phyloP scores from a whole-genome alignment of 306 rosid genomes.

The Rosa lucieae region DNA sequence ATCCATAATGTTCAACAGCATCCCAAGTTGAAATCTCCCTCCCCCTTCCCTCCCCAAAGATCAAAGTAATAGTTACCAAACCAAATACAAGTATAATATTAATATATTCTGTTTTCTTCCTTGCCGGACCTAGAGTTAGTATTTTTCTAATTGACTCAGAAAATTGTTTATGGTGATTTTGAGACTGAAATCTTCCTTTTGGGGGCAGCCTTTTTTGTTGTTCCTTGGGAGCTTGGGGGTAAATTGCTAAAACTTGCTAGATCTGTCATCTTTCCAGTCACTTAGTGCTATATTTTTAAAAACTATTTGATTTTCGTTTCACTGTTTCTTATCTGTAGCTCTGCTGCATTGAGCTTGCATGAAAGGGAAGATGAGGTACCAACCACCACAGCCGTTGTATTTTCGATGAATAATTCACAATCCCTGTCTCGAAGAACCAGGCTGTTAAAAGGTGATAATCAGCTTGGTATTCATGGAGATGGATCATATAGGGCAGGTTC shows the following conservation, averaged over 20 bases:
- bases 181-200: not conserved
- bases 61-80: not conserved
- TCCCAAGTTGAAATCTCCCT: not conserved
- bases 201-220: not conserved
- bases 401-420: constrained; percentile 64
- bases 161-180: not conserved
- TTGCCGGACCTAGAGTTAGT: not conserved
- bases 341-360: constrained; percentile 56
- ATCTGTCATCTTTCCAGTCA: not conserved
- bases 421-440: constrained; percentile 94
- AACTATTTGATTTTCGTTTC: constrained; percentile 22
- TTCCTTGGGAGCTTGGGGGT: not conserved
- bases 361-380: constrained; percentile 88
- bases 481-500: constrained; percentile 72
- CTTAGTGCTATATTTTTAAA: not conserved
- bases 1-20: not conserved
- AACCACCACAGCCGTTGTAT: constrained; percentile 76
- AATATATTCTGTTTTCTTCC: not conserved
- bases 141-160: not conserved
- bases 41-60: not conserved
- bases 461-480: constrained; percentile 56
- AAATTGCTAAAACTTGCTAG: not conserved
- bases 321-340: constrained; percentile 52
- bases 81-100: not conserved
- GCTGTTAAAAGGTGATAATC: constrained; percentile 76